phyloP scores from a whole-genome alignment of 495 filamentous ascomycete genomes.

The Jackrogersella minutella region DNA sequence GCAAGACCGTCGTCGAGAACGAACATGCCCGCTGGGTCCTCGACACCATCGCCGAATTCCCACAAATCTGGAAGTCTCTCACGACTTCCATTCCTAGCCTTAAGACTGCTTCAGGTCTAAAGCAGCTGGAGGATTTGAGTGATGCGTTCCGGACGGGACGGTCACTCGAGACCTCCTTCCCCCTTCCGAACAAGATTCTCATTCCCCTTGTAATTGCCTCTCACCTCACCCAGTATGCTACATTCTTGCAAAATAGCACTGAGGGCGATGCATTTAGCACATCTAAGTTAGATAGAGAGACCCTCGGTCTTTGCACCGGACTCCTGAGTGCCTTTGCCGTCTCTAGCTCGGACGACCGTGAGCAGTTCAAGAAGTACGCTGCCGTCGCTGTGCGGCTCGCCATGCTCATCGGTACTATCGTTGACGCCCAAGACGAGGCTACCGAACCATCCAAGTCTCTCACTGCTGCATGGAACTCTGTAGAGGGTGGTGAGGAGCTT shows the following conservation, averaged over 20 bases:
- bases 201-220: slow-evolving; percentile 31
- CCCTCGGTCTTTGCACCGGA: slow-evolving; percentile 58
- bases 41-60: slow-evolving; percentile 42
- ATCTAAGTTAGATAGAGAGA: slow-evolving; percentile 37
- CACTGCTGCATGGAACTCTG: slow-evolving; percentile 26
- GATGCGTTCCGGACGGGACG: slow-evolving; percentile 39
- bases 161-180: slow-evolving; percentile 20
- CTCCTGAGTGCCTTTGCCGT: slow-evolving; percentile 55
- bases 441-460: slow-evolving; percentile 32
- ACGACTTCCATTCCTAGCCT: slow-evolving; percentile 42
- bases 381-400: slow-evolving; percentile 53
- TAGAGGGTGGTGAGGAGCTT: slow-evolving; percentile 13
- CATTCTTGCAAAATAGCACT: slow-evolving; percentile 13
- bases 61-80: slow-evolving; percentile 44
- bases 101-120: slow-evolving; percentile 27
- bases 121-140: slow-evolving; percentile 39
- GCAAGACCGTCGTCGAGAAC: slow-evolving; percentile 41
- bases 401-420: slow-evolving; percentile 42
- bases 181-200: slow-evolving; percentile 36
- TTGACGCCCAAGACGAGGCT: slow-evolving; percentile 53
- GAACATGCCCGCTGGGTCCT: slow-evolving; percentile 45
- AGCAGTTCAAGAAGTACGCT: slow-evolving; percentile 49
- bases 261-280: slow-evolving; percentile 12
- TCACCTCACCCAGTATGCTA: slow-evolving; percentile 32
- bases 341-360: slow-evolving; percentile 37